Conservation (phyloP, 345 rosid species). For the Eucalyptus lansdowneana region DNA sequence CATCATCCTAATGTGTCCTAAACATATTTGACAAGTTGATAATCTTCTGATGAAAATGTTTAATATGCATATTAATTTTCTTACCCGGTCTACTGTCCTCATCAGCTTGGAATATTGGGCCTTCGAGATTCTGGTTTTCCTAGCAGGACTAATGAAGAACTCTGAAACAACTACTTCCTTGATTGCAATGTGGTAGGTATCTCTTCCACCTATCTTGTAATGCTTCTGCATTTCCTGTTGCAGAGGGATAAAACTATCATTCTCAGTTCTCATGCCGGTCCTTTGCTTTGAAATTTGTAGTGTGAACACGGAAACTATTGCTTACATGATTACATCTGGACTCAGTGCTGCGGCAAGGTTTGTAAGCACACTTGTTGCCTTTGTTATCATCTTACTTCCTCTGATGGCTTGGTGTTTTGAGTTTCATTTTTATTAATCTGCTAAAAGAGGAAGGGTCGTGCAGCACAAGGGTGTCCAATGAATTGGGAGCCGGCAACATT, state of each 20-base stretch:
- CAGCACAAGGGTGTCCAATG: slow-evolving; percentile 85
- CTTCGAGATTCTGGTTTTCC: slow-evolving; percentile 62
- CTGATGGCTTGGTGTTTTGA: background rate
- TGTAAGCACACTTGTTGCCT: background rate
- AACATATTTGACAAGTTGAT: background rate
- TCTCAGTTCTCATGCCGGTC: background rate
- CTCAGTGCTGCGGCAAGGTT: slow-evolving; percentile 83
- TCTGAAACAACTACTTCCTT: slow-evolving; percentile 46
- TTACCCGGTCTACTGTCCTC: background rate
- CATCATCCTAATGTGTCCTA: background rate
- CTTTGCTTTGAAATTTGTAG: background rate
- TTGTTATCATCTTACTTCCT: background rate
- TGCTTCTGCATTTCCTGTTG: background rate
- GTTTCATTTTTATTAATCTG: background rate
- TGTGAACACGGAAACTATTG: slow-evolving; percentile 49
- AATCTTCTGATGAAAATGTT: background rate
- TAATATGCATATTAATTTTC: background rate
- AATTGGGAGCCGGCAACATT: slow-evolving; percentile 53
- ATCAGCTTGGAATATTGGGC: slow-evolving; percentile 79
- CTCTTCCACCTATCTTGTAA: background rate
- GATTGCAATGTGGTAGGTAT: slow-evolving; percentile 57
- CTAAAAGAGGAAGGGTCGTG: background rate
- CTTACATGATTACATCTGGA: slow-evolving; percentile 63
- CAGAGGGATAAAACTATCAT: background rate
- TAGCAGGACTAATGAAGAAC: slow-evolving; percentile 67